Conservation (phyloP, 179 eudicot species). For the Silene vulgaris region DNA sequence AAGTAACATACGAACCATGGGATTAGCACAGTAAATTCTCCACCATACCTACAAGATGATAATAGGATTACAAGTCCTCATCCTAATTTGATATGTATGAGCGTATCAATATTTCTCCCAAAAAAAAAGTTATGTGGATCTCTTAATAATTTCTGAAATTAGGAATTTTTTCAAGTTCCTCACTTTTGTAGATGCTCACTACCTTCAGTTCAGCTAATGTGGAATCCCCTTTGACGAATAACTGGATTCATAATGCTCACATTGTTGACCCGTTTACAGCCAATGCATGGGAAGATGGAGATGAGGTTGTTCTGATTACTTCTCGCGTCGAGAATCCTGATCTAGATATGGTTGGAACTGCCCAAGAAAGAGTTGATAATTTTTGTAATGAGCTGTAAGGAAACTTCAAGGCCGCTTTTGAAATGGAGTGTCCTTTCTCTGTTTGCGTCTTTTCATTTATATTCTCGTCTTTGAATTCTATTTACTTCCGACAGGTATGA, state of each 20-base stretch:
- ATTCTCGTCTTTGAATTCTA: neutral
- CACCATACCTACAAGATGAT: no score
- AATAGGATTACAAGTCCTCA: no score
- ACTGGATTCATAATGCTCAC: neutral
- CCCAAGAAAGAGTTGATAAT: constrained; percentile 51
- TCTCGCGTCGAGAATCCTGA: constrained; percentile 79
- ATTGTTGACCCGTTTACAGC: constrained; percentile 38
- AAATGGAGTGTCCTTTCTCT: neutral
- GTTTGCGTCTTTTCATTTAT: neutral
- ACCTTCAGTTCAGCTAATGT: no score
- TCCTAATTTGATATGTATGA: no score
- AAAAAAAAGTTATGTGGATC: no score
- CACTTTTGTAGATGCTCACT: no score
- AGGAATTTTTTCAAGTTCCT: neutral
- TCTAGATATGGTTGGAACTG: constrained; percentile 59
- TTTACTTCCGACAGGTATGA: constrained; percentile 54
- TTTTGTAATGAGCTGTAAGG: constrained; percentile 67
- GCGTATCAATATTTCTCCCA: no score
- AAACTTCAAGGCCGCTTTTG: neutral
- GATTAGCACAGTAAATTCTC: no score
- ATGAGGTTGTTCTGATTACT: constrained; percentile 75
- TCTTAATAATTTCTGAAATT: no score
- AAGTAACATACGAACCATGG: no score
- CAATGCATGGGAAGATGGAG: constrained; percentile 99
- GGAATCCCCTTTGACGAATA: neutral